These are phyloP conservation scores for Lachancea sp. DNA, from an alignment of 805 yeast genomes.

Conservation along the genomic window DNA sequence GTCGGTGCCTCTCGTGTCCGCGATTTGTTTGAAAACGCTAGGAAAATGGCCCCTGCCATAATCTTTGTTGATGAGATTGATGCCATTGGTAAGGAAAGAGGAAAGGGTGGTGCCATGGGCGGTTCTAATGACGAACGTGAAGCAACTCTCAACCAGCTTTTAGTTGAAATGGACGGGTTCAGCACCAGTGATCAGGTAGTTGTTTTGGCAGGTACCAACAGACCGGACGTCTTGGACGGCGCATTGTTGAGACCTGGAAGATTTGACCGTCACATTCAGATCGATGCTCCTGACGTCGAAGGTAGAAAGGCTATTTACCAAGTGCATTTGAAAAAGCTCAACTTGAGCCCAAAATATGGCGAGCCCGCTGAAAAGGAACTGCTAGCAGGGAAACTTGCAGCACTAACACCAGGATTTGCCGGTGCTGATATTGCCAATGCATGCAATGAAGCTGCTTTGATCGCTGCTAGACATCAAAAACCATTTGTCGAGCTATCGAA, in stretches of 20 bases:
- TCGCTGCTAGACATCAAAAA: slow-evolving; percentile 83
- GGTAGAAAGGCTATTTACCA: slow-evolving; percentile 90
- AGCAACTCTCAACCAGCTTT: slow-evolving; percentile 86
- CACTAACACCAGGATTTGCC: slow-evolving; percentile 94
- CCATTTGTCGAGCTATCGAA: slow-evolving; percentile 65
- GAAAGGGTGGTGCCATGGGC: slow-evolving; percentile 57
- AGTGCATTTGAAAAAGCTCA: slow-evolving; percentile 75
- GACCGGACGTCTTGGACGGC: slow-evolving; percentile 87
- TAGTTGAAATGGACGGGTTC: slow-evolving; percentile 99
- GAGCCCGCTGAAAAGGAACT: slow-evolving; percentile 41
- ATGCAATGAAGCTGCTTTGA: slow-evolving; percentile 94
- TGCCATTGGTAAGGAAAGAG: slow-evolving; percentile 94
- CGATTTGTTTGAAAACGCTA: slow-evolving; percentile 85
- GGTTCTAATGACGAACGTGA: slow-evolving; percentile 97
- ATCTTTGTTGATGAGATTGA: slow-evolving; percentile 98
- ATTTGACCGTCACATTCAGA: slow-evolving; percentile 86
- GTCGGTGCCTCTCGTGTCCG: slow-evolving; percentile 98
- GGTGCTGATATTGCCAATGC: slow-evolving; percentile 98
- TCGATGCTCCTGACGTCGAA: slow-evolving; percentile 90
- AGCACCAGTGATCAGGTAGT: slow-evolving; percentile 87
- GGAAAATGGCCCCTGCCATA: slow-evolving; percentile 91
- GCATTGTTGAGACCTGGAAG: slow-evolving; percentile 97
- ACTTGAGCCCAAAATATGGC: slow-evolving; percentile 43
- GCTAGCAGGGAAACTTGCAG: slow-evolving; percentile 83
- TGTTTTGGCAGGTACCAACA: slow-evolving; percentile 94